Base-by-base conservation (phyloP, 2,329 filamentous ascomycete species). In the Ophiocordyceps robertsii region DNA sequence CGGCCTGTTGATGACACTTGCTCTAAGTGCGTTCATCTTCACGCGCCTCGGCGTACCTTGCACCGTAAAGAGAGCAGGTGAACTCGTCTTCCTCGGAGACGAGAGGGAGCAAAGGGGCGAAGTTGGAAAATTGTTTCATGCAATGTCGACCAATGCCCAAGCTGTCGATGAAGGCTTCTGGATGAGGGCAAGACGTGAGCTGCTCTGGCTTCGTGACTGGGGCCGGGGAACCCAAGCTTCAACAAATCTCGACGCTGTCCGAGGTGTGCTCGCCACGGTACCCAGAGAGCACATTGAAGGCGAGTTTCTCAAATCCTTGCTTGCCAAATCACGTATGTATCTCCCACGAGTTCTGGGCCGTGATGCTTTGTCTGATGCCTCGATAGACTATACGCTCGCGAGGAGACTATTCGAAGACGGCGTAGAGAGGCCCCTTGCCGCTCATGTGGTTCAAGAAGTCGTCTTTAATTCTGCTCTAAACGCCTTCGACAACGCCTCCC, bases 401-500 rank as follows among this genome's bases (percentile, higher is more conserved):
- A 66, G 68, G 41, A 77, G 75, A 29, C 65, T 88, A 14, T 77
- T 80, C 41, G 72, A 79, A 50, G 66, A 71, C 24, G 62, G 67
- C 0, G 54, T 62, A 2, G 64, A 74, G 16, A 60, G 57, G 4
- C 70, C 72, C 5, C 63, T 85, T 3, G 53, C 69, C 2, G 53
- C 56, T 3, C 59, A 69, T 3, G 57, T 69, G 7, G 61, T 86
- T 2, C 73, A 77, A 53, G 69, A 76, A 5, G 75, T 77, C 1
- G 66, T 87, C 9, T 64, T 84, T 36, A 67, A 68, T 1, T 69
- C 77, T 38, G 80, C 81, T 1, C 72, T 88, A 64, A 69, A 74
- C 42, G 74, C 81, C 4, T 92, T 88, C 54, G 85, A 92, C 53
- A 85, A 85, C 54, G 84, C 85, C 3, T 84, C 82, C 19, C 92